A percentile compares a stretch with the other conserved stretches of the same genome.
Evolutionary conservation across 2,329 filamentous ascomycete genomes (phyloP).

Genomic region (Fusarium sp.): DNA sequence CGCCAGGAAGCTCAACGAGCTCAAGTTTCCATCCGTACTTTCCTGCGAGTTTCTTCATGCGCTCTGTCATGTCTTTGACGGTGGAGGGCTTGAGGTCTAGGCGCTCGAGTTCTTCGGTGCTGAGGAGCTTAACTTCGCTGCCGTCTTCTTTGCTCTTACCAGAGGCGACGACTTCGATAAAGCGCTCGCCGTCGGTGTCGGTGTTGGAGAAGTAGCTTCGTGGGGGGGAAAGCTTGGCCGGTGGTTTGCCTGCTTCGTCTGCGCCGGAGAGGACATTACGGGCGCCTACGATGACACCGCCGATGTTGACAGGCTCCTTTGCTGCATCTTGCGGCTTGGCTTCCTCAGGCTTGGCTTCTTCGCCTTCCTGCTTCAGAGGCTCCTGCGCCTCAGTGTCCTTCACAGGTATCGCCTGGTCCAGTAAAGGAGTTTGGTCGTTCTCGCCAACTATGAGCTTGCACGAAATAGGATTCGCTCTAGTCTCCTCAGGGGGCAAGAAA

Average conservation of each 20-base stretch:
- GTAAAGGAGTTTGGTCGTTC: conserved; percentile 53
- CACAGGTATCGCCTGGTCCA: conserved; percentile 49
- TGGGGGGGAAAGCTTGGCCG: conserved; percentile 59
- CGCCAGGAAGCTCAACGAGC: conserved; percentile 74
- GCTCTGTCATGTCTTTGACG: conserved; percentile 75
- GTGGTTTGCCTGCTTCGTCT: conserved; percentile 61
- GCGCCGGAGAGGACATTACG: conserved; percentile 60
- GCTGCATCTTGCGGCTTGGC: conserved; percentile 44
- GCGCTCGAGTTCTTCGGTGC: conserved; percentile 74
- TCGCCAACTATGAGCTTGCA: conserved; percentile 77
- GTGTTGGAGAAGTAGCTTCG: conserved; percentile 53
- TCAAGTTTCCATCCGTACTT: conserved; percentile 84
- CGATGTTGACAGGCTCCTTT: conserved; percentile 59
- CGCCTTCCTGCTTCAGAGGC: conserved; percentile 24
- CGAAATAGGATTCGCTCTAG: conserved; percentile 79
- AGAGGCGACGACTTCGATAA: conserved; percentile 60
- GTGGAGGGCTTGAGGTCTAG: conserved; percentile 74
- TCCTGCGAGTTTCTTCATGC: conserved; percentile 76
- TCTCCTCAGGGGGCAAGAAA: conserved; percentile 84
- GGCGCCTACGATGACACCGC: conserved; percentile 65
- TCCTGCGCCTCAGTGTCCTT: conserved; percentile 40
- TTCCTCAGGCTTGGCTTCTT: neutral
- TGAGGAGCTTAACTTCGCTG: conserved; percentile 70
- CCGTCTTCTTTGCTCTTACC: conserved; percentile 66
- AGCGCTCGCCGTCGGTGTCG: conserved; percentile 39